Percentiles rank a stretch among this genome's conserved stretches.
Conservation (phyloP, 495 filamentous ascomycete species). For the Alectoria sarmentosa region DNA sequence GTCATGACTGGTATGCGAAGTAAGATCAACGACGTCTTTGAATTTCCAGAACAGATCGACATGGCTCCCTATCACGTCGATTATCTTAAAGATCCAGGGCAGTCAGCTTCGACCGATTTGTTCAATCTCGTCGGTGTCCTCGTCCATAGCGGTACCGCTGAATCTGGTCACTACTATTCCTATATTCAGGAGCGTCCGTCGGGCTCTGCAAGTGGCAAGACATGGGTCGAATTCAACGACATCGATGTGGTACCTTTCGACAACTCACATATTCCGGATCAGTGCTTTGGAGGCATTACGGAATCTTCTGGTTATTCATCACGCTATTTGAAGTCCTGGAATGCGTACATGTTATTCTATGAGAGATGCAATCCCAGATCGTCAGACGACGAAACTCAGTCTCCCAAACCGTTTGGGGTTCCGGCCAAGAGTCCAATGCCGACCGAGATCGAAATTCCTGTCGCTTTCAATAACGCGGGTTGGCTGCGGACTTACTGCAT, state of each 20-base stretch:
- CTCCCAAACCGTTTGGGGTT: conserved; percentile 30
- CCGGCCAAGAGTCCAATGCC: conserved; percentile 55
- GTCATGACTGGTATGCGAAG: conserved; percentile 71
- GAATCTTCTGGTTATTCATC: conserved; percentile 39
- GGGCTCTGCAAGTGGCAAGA: conserved; percentile 36
- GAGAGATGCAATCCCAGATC: conserved; percentile 66
- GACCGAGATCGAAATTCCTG: conserved; percentile 47
- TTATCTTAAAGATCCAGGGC: conserved; percentile 61
- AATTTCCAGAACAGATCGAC: conserved; percentile 77
- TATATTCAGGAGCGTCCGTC: conserved; percentile 77
- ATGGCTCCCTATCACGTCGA: conserved; percentile 88
- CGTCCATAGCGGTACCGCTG: conserved; percentile 86
- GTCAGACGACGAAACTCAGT: conserved; percentile 27
- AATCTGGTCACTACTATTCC: conserved; percentile 96
- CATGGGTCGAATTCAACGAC: conserved; percentile 94
- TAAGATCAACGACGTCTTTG: conserved; percentile 95
- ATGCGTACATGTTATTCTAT: conserved; percentile 98
- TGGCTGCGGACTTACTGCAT: conserved; percentile 74
- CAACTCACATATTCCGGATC: conserved; percentile 57
- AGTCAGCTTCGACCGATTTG: conserved; percentile 51
- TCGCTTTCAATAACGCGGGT: conserved; percentile 63
- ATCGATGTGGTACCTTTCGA: conserved; percentile 72
- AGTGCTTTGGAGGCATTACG: conserved; percentile 71
- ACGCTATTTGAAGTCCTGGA: conserved; percentile 61
- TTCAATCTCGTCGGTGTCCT: conserved; percentile 92